A percentile compares a stretch with the other conserved stretches of the same genome.
Conservation (phyloP, 2,329 filamentous ascomycete species). For the Pseudopyricularia javanii region DNA sequence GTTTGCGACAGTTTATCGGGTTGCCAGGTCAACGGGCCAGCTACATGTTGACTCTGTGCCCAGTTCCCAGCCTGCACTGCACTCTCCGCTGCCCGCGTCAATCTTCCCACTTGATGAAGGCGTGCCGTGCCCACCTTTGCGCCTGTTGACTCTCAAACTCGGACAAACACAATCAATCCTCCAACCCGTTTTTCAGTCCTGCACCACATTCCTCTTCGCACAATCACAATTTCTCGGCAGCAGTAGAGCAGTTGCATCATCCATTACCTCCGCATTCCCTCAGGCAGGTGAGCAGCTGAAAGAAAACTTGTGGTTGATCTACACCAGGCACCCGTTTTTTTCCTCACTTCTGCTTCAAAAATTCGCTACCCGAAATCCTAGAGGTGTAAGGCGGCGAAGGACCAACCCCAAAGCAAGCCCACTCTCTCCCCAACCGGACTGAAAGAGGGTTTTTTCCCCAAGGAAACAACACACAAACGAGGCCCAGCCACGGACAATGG, state of each 20-base stretch:
- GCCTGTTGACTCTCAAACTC: background rate
- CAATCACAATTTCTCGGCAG: background rate
- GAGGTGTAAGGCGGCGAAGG: background rate
- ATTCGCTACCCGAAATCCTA: background rate
- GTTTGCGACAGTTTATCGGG: background rate
- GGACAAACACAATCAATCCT: background rate
- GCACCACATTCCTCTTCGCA: background rate
- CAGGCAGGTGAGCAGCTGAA: background rate
- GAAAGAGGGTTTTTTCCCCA: background rate
- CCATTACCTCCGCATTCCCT: background rate
- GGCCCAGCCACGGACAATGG: conserved; percentile 22
- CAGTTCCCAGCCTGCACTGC: background rate
- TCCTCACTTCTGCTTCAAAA: background rate
- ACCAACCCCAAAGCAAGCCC: background rate
- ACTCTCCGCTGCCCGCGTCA: background rate
- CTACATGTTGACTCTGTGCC: background rate
- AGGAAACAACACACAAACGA: background rate
- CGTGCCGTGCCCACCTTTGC: background rate
- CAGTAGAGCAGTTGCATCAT: background rate
- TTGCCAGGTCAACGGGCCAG: background rate
- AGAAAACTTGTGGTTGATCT: background rate
- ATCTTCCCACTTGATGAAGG: background rate
- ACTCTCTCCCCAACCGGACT: background rate
- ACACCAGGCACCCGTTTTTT: background rate
- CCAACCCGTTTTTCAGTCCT: background rate